Conservation (phyloP, 106 monocot genomes). For the Apostasia shenzhenica region DNA sequence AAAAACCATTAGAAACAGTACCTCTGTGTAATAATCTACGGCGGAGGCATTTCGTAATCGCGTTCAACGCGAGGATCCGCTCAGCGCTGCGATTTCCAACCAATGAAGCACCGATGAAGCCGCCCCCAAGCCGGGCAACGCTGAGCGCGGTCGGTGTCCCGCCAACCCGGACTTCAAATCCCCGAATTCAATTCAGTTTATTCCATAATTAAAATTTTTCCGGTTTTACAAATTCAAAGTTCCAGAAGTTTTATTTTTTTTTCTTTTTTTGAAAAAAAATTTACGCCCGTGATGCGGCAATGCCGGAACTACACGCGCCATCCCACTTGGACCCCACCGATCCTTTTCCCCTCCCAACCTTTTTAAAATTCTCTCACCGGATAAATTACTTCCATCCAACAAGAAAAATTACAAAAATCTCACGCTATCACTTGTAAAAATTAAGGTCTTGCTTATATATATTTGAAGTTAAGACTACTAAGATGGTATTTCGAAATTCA, state of each 20-base stretch:
- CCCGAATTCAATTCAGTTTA: constrained; percentile 18
- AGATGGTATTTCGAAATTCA: too few species aligned
- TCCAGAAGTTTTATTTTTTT: too few species aligned
- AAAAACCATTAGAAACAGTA: too few species aligned
- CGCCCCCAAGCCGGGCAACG: constrained; percentile 7
- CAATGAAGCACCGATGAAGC: constrained; percentile 8
- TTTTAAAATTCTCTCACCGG: too few species aligned
- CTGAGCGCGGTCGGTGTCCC: constrained; percentile 18
- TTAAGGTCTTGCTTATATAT: too few species aligned
- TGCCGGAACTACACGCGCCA: constrained; percentile 19
- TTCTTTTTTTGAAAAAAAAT: constrained; percentile 6
- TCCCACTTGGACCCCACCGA: constrained; percentile 5
- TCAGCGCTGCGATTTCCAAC: not conserved
- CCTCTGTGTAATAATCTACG: too few species aligned
- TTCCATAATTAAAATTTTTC: constrained; percentile 5
- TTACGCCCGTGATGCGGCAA: constrained; percentile 1
- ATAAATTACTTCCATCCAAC: too few species aligned
- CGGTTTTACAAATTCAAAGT: not conserved
- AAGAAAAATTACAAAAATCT: too few species aligned
- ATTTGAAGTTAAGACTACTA: too few species aligned
- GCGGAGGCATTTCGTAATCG: too few species aligned
- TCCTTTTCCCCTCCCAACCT: not conserved
- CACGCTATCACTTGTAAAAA: too few species aligned
- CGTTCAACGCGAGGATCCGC: too few species aligned
- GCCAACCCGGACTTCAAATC: constrained; percentile 16